Evolutionary conservation across 768 basidiomycete species (phyloP).

Genomic region (Tylopilus sp.): DNA sequence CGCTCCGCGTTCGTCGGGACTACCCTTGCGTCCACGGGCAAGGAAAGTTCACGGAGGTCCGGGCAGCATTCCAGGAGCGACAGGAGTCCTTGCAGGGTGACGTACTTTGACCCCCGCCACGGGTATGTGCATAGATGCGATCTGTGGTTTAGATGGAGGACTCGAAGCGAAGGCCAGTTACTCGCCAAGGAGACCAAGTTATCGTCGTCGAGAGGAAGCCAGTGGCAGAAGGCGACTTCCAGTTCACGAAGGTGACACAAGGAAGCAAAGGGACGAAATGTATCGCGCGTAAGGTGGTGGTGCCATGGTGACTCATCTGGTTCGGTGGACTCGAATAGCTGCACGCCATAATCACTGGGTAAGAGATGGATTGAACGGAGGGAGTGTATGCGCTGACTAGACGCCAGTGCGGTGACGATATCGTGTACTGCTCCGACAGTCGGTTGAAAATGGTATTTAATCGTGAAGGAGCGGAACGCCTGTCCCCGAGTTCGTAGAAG

Average conservation of each 20-base stretch:
- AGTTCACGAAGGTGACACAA: background rate
- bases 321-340: background rate
- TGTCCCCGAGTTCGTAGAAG: too few species aligned
- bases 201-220: conserved; percentile 5
- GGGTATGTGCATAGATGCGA: background rate
- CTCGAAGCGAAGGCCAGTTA: conserved; percentile 1
- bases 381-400: background rate
- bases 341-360: background rate
- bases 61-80: background rate
- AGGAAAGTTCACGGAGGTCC: background rate
- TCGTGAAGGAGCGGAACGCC: too few species aligned
- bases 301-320: background rate
- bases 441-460: too few species aligned
- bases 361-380: background rate
- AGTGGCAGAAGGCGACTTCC: background rate
- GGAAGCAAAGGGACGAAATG: background rate
- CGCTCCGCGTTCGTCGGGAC: background rate
- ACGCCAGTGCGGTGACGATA: too few species aligned
- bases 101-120: background rate
- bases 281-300: background rate
- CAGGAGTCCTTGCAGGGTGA: background rate
- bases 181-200: background rate
- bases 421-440: too few species aligned
- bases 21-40: background rate
- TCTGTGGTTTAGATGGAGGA: background rate